A percentile compares a stretch with the other conserved stretches of the same genome.
Evolutionary conservation across 805 yeast genomes (phyloP).

Genomic region (Wickerhamomyces hampshirensis): DNA sequence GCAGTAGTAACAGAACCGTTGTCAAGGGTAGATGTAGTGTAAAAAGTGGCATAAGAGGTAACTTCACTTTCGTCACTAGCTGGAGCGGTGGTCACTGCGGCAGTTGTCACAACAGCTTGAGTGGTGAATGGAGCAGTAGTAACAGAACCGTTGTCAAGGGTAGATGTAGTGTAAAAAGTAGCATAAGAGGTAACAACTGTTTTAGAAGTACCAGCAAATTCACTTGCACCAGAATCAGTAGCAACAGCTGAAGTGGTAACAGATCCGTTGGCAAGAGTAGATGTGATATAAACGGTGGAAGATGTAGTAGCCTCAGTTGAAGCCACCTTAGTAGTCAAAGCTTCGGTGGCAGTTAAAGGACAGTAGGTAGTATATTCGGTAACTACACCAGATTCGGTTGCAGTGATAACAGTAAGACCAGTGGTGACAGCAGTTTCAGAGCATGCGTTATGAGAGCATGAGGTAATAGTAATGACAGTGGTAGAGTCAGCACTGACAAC

Average conservation of each 20-base stretch:
- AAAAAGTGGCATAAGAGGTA: no score
- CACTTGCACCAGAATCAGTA: background rate
- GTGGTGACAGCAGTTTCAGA: conserved; percentile 30
- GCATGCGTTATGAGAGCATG: conserved; percentile 30
- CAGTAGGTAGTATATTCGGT: conserved; percentile 30
- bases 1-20: no score
- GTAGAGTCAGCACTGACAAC: conserved; percentile 12
- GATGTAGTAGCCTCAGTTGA: background rate
- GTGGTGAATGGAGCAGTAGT: no score
- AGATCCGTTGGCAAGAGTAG: background rate
- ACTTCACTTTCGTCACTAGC: background rate
- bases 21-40: no score
- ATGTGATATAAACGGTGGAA: background rate
- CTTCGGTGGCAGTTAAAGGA: conserved; percentile 21
- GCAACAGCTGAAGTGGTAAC: background rate
- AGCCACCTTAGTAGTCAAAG: background rate
- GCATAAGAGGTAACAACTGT: background rate
- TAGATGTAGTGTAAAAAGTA: background rate
- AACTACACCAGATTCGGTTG: conserved; percentile 16
- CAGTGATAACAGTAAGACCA: conserved; percentile 20
- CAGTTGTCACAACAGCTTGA: background rate
- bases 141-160: background rate
- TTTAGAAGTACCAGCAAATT: background rate
- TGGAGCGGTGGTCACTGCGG: background rate
- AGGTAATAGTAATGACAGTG: conserved; percentile 33